These are phyloP conservation scores for Hypoxylon crocopeplum DNA, from an alignment of 495 filamentous ascomycete species.

Conservation along the genomic window DNA sequence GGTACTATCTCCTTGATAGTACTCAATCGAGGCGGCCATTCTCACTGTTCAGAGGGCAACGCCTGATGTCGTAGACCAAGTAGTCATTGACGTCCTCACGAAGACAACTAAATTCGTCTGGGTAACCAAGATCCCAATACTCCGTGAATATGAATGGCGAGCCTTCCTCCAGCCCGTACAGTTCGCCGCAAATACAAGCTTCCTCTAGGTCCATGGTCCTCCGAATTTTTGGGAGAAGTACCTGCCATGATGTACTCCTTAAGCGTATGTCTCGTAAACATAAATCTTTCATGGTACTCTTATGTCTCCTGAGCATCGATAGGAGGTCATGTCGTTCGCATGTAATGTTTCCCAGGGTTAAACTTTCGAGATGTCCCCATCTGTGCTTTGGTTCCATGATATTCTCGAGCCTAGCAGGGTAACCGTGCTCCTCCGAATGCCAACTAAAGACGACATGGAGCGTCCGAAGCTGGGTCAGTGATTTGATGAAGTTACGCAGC, in stretches of 20 bases:
- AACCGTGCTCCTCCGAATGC: too few species aligned
- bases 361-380: constrained; percentile 22
- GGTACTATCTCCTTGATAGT: too few species aligned
- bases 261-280: constrained; percentile 16
- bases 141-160: neutral
- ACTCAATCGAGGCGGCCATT: too few species aligned
- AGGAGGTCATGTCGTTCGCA: constrained; percentile 27
- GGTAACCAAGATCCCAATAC: too few species aligned
- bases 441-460: constrained; percentile 19
- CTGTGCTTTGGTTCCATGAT: constrained; percentile 21
- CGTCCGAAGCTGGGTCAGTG: constrained; percentile 10
- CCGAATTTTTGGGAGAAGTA: constrained; percentile 22
- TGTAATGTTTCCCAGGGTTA: constrained; percentile 14
- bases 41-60: too few species aligned
- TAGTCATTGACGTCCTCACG: too few species aligned
- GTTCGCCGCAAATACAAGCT: constrained; percentile 18
- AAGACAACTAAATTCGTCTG: too few species aligned
- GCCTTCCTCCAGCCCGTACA: constrained; percentile 12
- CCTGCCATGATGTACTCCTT: constrained; percentile 12
- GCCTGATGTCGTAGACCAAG: too few species aligned
- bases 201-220: constrained; percentile 11
- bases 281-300: constrained; percentile 7
- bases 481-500: constrained; percentile 24
- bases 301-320: constrained; percentile 27
- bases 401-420: constrained; percentile 16